Percentiles rank a stretch among this genome's conserved stretches.
phyloP scores from a whole-genome alignment of 225 moss, liverwort and hornwort species.

The Physcomitrellopsis africana region DNA sequence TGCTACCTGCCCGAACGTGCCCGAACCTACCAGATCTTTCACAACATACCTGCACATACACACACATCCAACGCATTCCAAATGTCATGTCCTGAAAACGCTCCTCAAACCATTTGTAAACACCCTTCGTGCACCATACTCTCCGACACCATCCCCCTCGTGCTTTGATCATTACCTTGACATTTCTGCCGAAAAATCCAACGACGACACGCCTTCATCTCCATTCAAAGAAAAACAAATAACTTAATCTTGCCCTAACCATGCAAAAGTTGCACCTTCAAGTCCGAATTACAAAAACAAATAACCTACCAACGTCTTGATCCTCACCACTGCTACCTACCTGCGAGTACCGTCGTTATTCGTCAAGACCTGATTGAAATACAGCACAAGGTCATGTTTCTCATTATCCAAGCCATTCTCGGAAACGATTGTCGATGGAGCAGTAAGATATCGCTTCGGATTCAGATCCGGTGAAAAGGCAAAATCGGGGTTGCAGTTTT shows the following conservation, averaged over 20 bases:
- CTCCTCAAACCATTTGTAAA: not conserved
- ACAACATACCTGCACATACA: constrained; percentile 72
- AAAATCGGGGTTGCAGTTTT: constrained; percentile 54
- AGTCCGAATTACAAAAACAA: too few species aligned
- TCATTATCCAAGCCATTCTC: constrained; percentile 60
- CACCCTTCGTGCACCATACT: not conserved
- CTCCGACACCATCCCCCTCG: too few species aligned
- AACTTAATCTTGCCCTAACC: not conserved
- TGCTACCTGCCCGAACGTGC: constrained; percentile 95
- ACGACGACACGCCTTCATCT: not conserved
- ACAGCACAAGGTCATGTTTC: constrained; percentile 58
- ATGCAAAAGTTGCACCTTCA: too few species aligned
- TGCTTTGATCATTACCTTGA: too few species aligned
- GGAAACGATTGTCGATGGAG: constrained; percentile 41
- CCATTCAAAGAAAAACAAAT: not conserved
- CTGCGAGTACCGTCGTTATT: constrained; percentile 64
- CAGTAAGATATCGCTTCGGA: constrained; percentile 57
- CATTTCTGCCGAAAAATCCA: too few species aligned
- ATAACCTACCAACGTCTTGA: not conserved
- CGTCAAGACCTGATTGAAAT: constrained; percentile 51
- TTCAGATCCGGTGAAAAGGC: constrained; percentile 48
- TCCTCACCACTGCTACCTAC: constrained; percentile 31
- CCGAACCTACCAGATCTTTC: constrained; percentile 88
- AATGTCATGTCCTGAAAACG: not conserved
- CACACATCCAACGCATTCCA: constrained; percentile 20